Base-by-base conservation (phyloP, 441 rosid species). In the Daphne laureola region DNA sequence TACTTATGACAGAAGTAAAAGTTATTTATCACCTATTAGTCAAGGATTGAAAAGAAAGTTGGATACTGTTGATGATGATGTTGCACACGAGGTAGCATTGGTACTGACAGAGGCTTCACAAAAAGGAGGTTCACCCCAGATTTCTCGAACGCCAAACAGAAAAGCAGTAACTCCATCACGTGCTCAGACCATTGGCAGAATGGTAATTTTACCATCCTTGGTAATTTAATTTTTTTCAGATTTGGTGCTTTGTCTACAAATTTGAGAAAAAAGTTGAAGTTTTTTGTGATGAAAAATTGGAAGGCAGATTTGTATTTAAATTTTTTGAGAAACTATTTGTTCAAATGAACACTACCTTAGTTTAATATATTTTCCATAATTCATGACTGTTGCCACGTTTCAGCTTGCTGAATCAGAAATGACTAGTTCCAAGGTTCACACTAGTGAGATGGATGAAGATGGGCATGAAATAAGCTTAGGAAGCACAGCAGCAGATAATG, bases 391-490 rank as follows among this genome's bases (percentile, higher is more conserved):
- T 31, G 6, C 26, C 67, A 23, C 69, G 64, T 59, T 54, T 43
- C 79, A 86, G 96, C 73, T 43, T 57, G 79, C 79, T 54, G 92
- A 80, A 65, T 75, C 86, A 58, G 86, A 79, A 74, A 73, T 73
- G 66, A 83, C 74, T 21, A 73, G 77, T 59, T 64, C 83, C 76
- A 89, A 86, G 84, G 70, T 74, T 68, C 78, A 63, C 51, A 73
- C 77, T 46, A 55, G 78, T 67, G 84, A 83, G 61, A 61, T 73
- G 78, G 87, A 81, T 53, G 94, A 79, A 64, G 80, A 64, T 64
- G 83, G 74, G 58, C 68, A 67, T 64, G 77, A 80, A 65, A 70
- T 77, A 65, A 80, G 86, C 75, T 73, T 73, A 63, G 83, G 74
- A 69, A 80, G 83, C 68, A 73, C 76, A 40, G 79, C 71, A 67